Evolutionary conservation across 257 asterid genomes (phyloP), one percentile per base, ranked within the genome.

Genomic region (Schizonepeta tenuifolia): DNA sequence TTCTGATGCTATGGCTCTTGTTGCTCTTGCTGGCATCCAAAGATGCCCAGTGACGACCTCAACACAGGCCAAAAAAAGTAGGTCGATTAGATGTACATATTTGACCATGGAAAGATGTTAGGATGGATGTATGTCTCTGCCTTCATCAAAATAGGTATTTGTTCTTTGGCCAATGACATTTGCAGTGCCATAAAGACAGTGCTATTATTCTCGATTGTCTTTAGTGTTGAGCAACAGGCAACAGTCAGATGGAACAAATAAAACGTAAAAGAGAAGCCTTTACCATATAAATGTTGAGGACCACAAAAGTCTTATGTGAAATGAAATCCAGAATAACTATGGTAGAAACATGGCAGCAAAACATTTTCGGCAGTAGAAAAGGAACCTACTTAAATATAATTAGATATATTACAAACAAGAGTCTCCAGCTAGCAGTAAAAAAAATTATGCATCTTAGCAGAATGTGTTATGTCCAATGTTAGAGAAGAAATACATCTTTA

Each of bases 11-110:
- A 44, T 57, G 57, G 68, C 21, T 74, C 74, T 71, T 70, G 57
- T 44, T 66, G 63, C 63, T 64, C 77, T 57, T 67, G 66, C 54
- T 31, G 43, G 80, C 73, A 80, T 80, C 79, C 49, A 64, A 71
- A 72, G 74, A 75, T 78, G 75, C 80, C 2, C 55, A 67, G 75
- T 33, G 55, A 72, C 36, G 58, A 67, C 40, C 72, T 38, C 57
- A 11, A 46, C 17, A 49, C 59, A 68, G 58, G 54, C 72, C 67
- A 41, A 21, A 21, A 60, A 61, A 59, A 38, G 65, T 18, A 36
- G 70, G 76, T 50, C 75, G 54, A 61, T n/a, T 26, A 33, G 59
- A 76, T 79, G 79, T 62, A 43, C 71, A 28, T 59, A 70, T 65
- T 65, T 69, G 40, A 31, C 44, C 60, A 47, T 44, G n/a, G 51